Evolutionary conservation across 2,329 filamentous ascomycete genomes (phyloP), one percentile per base, ranked within the genome.

Genomic region (Penicillium sp.): DNA sequence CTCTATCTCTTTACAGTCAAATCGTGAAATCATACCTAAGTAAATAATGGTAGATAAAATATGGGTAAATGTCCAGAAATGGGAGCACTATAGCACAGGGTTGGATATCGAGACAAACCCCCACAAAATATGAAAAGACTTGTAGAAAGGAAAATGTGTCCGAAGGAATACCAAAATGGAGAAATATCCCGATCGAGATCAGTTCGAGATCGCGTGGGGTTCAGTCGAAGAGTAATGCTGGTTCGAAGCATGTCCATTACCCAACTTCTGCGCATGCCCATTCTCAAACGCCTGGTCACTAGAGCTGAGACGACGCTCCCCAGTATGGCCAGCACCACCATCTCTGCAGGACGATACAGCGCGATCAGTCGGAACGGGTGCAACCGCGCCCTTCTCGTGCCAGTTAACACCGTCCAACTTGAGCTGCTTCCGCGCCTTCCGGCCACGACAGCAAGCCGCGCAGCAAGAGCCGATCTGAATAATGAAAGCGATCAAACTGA

Each of bases 401-500:
- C 58, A 38, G 16, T 66, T 50, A 3, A 64, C 36, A 23, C 60
- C 62, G 56, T 61, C 47, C 5, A 51, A 51, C 53, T 69, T 72
- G 36, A 74, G 60, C 58, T 70, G 60, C 55, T 72, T 73, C n/a
- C 72, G 66, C 0, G 70, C 70, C 59, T 72, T 75, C 5, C 70
- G 70, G 7, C 73, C 74, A 27, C 76, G 74, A 50, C 75, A 77
- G 57, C 76, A 78, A 23, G 76, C 70, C 15, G 90, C 95, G 74
- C 91, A 96, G 65, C 87, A 90, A 73, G 93, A 82, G 33, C 87
- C 85, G 29, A 88, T 78, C 72, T 95, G 90, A 21, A 95, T 78
- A 33, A 89, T 71, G 66, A 90, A 92, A 0, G 88, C 87, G 21
- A 92, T 68, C 5, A 91, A 75, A 1, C 84, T 83, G 59, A 87